Evolutionary conservation across 805 yeast genomes (phyloP).

Genomic region (Spathaspora gorwiae): DNA sequence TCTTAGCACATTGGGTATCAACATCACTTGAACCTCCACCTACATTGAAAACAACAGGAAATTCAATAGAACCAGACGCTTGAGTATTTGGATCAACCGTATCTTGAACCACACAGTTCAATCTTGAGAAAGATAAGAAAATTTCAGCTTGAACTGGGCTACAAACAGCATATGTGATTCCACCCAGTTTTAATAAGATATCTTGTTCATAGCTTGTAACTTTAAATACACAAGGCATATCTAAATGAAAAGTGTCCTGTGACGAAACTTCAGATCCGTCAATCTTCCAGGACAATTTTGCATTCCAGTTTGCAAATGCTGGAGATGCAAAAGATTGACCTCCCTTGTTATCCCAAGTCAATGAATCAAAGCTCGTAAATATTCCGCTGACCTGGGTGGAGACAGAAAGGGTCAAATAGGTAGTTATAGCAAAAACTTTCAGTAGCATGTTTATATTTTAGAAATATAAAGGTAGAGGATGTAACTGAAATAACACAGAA

Average conservation of each 20-base stretch:
- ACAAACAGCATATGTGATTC: slow-evolving; percentile 14
- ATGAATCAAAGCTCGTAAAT: slow-evolving; percentile 11
- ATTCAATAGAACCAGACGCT: slow-evolving; percentile 9
- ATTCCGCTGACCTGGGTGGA: slow-evolving; percentile 11
- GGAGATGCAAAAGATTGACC: slow-evolving; percentile 2
- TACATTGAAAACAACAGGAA: slow-evolving; percentile 14
- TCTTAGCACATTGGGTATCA: slow-evolving; percentile 11
- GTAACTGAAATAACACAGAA: too few relatives aligned
- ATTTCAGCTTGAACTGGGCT: slow-evolving; percentile 5
- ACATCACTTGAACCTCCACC: slow-evolving; percentile 9
- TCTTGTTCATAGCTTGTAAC: slow-evolving; percentile 5
- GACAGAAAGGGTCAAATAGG: too few relatives aligned
- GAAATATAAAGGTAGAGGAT: too few relatives aligned
- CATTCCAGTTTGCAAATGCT: slow-evolving; percentile 11
- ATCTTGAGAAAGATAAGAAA: slow-evolving; percentile 3
- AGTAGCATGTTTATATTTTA: too few relatives aligned
- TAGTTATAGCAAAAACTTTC: too few relatives aligned
- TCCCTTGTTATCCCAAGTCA: slow-evolving; percentile 7
- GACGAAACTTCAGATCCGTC: slow-evolving; percentile 6
- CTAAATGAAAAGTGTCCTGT: slow-evolving; percentile 15
- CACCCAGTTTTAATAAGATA: background rate
- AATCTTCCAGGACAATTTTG: slow-evolving; percentile 14
- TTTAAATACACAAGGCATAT: slow-evolving; percentile 15
- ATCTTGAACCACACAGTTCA: slow-evolving; percentile 10
- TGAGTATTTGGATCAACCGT: slow-evolving; percentile 2